Evolutionary conservation across 106 monocot genomes (phyloP).

Genomic region (Narthecium ossifragum): DNA sequence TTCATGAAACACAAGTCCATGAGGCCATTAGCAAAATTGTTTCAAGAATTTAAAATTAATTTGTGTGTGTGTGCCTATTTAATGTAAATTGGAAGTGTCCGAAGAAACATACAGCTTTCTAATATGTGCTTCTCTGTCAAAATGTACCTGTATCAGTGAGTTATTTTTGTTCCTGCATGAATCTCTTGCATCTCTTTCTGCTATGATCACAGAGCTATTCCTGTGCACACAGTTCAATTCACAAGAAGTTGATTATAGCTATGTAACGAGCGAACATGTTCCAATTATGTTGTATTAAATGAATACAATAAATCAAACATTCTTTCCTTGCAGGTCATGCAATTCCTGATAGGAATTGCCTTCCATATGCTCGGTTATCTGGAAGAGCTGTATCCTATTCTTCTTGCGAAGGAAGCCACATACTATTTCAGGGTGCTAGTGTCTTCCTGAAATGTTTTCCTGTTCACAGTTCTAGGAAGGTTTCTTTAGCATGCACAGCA

Average conservation of each 20-base stretch:
- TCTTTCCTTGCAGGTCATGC: conserved; percentile 17
- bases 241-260: neutral
- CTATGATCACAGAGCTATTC: no score
- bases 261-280: neutral
- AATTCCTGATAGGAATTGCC: conserved; percentile 18
- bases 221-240: no score
- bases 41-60: no score
- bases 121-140: no score
- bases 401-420: neutral
- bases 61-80: no score
- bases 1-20: no score
- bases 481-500: conserved; percentile 19
- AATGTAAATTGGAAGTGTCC: no score
- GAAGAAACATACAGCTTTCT: no score
- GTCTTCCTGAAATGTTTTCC: conserved; percentile 3
- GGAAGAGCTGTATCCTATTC: conserved; percentile 9
- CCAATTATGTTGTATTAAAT: neutral
- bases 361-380: conserved; percentile 9
- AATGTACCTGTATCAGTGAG: no score
- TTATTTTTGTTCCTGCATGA: no score
- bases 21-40: no score
- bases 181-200: no score
- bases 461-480: conserved; percentile 8
- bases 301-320: neutral
- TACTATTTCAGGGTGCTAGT: neutral